These are phyloP conservation scores for Pontederia paniculata DNA, from an alignment of 176 grass and related monocot species.

Conservation along the genomic window DNA sequence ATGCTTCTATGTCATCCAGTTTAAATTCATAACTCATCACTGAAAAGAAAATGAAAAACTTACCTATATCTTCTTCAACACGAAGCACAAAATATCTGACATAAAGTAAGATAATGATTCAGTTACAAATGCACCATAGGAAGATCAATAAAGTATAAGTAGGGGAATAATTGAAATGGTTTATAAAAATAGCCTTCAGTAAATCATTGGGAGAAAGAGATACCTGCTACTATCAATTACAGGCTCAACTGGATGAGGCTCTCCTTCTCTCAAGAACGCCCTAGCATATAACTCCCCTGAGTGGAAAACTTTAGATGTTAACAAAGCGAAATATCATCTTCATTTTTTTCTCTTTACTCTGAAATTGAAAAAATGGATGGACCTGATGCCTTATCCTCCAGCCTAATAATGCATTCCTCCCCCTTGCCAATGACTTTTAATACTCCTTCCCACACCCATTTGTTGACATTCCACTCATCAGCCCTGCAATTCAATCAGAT, in stretches of 20 bases:
- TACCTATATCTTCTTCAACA: too few relatives aligned
- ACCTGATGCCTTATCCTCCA: conserved; percentile 92
- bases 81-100: too few relatives aligned
- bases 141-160: too few relatives aligned
- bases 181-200: too few relatives aligned
- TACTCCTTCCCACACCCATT: conserved; percentile 92
- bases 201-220: too few relatives aligned
- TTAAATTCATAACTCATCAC: too few relatives aligned
- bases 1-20: too few relatives aligned
- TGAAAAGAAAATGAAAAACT: too few relatives aligned
- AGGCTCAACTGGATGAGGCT: conserved; percentile 87
- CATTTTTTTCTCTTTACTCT: neutral
- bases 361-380: neutral
- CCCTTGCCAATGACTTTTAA: conserved; percentile 90
- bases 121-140: too few relatives aligned
- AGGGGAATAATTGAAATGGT: too few relatives aligned
- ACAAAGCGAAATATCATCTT: neutral
- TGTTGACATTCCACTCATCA: conserved; percentile 97
- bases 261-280: conserved; percentile 76
- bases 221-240: conserved; percentile 72
- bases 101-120: too few relatives aligned
- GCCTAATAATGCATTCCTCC: conserved; percentile 83
- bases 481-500: conserved; percentile 37
- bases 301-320: conserved; percentile 7
- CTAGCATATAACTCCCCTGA: conserved; percentile 88